Evolutionary conservation across 148 eudicot species (phyloP).

Genomic region (Diospyros lotus): DNA sequence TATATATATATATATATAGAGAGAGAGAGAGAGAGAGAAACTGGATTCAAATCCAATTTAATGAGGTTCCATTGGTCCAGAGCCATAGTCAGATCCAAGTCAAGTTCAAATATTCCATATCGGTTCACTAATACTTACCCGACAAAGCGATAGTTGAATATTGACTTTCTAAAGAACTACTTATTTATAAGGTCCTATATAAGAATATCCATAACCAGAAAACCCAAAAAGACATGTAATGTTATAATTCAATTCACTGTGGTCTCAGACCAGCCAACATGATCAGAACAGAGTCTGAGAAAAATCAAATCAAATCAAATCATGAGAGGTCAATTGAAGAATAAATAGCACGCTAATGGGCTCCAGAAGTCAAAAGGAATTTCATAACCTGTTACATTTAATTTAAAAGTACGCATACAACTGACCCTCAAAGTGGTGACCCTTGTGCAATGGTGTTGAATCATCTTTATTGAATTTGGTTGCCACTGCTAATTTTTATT

Average conservation of each 20-base stretch:
- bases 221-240: not conserved
- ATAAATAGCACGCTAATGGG: not conserved
- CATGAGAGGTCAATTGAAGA: not conserved
- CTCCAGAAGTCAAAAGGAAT: not conserved
- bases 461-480: too few relatives aligned
- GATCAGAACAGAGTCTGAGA: not conserved
- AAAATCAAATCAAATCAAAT: not conserved
- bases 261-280: not conserved
- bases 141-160: too few relatives aligned
- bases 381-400: not conserved
- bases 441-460: too few relatives aligned
- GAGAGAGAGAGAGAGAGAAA: conserved; percentile 1
- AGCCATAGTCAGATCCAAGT: not conserved
- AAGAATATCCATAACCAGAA: not conserved
- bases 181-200: not conserved
- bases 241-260: too few relatives aligned
- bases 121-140: too few relatives aligned
- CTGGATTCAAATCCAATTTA: not conserved
- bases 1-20: not conserved
- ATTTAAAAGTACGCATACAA: not conserved
- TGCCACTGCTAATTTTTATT: too few relatives aligned
- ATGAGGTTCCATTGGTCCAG: not conserved
- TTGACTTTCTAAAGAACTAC: not conserved
- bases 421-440: too few relatives aligned
- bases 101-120: not conserved